Conservation (phyloP, 257 asterid genomes). For the Datura wrightii region DNA sequence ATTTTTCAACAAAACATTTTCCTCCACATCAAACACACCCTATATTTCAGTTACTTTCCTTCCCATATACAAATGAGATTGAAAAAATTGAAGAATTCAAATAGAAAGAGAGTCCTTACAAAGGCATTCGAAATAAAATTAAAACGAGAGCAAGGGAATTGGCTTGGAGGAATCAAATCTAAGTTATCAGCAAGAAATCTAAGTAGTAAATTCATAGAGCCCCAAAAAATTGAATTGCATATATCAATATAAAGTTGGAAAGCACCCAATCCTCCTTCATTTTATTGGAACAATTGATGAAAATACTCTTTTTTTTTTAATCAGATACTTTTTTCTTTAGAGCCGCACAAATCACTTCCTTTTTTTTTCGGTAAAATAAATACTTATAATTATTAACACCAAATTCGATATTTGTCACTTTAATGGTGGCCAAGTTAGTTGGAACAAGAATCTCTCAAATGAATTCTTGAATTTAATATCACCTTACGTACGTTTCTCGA, state of each 20-base stretch:
- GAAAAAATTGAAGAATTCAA: background rate
- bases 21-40: too few species aligned
- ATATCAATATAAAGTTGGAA: background rate
- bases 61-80: background rate
- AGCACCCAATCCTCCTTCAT: conserved; percentile 5
- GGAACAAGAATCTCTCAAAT: too few species aligned
- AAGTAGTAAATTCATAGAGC: background rate
- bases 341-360: background rate
- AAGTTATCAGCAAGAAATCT: background rate
- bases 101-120: background rate
- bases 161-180: background rate
- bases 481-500: too few species aligned
- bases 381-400: background rate
- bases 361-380: background rate
- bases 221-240: background rate
- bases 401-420: too few species aligned
- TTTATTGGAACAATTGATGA: background rate
- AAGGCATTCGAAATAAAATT: background rate
- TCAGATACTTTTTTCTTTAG: background rate
- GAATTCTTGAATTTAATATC: too few species aligned
- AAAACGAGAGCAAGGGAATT: background rate
- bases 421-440: too few species aligned
- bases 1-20: too few species aligned
- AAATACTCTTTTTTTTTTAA: background rate
- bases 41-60: background rate